phyloP scores from a whole-genome alignment of 2,329 filamentous ascomycete species.

The Scytalidium sp. region DNA sequence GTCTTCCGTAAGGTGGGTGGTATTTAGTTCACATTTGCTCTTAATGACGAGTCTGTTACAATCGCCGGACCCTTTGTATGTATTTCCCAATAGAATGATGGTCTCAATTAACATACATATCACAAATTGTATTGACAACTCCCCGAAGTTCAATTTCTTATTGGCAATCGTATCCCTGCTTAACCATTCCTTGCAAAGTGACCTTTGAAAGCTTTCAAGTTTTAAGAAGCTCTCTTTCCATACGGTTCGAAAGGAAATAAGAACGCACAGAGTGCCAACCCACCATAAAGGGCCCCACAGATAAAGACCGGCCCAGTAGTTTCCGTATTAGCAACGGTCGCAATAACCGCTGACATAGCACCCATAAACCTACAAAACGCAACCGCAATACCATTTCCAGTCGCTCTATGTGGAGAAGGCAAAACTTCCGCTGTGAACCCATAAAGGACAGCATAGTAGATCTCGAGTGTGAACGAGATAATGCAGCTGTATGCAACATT shows the following conservation, averaged over 20 bases:
- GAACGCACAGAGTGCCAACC: slow-evolving; percentile 54
- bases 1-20: too few species aligned
- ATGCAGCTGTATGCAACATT: slow-evolving; percentile 67
- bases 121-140: too few species aligned
- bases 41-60: too few species aligned
- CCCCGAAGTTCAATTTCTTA: too few species aligned
- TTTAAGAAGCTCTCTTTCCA: slow-evolving; percentile 46
- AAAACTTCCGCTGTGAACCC: slow-evolving; percentile 60
- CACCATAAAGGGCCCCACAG: slow-evolving; percentile 60
- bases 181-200: too few species aligned
- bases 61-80: too few species aligned
- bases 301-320: slow-evolving; percentile 64
- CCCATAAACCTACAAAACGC: slow-evolving; percentile 70
- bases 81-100: too few species aligned
- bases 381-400: slow-evolving; percentile 69
- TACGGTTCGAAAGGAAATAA: slow-evolving; percentile 66
- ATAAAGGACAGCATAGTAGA: slow-evolving; percentile 67
- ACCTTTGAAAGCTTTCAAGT: too few species aligned
- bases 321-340: slow-evolving; percentile 53
- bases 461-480: slow-evolving; percentile 64
- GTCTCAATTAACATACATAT: too few species aligned
- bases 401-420: slow-evolving; percentile 66
- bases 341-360: slow-evolving; percentile 66
- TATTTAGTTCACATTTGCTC: too few species aligned
- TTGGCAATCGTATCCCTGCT: too few species aligned